Evolutionary conservation across 345 rosid species (phyloP), one percentile per base, ranked within the genome.

Genomic region (Rhizophora mangle): DNA sequence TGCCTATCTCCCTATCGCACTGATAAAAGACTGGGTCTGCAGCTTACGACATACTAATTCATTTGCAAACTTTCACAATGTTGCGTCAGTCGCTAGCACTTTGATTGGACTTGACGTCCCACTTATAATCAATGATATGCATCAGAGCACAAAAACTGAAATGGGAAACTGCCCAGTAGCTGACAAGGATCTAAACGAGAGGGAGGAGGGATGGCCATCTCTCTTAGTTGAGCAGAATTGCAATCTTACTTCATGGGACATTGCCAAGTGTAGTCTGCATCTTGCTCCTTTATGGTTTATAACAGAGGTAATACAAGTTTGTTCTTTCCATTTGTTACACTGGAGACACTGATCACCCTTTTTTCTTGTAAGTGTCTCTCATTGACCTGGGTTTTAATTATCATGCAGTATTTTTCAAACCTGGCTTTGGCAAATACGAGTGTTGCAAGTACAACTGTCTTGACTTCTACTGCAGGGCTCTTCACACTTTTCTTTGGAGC

Each of bases 251-350:
- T 74, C 84, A 21, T 72, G 82, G 85, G 88, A 71, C 49, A 71
- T 78, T 68, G 81, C 73, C 26, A 85, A 78, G 67, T 78, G 79
- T 62, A 72, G 93, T 52, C 80, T 86, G 19, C 84, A 69, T 76
- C 86, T 88, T 19, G 67, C 90, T 60, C 93, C 93, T n/a, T 21
- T 86, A 69, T 88, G 93, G 93, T 88, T 88, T 73, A 13, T 68
- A 11, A 80, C 90, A 18, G 90, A 88, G 89, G 93, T 86, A 67
- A 69, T 11, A 58, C 60, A 11, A 56, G 29, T 27, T 24, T 56
- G 30, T 15, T 43, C 5, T 43, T 43, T 43, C 13, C 1, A 43
- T 43, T 43, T 15, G 49, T 43, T 13, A 43, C 18, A 43, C 5
- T 11, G 49, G 49, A 3, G 49, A 43, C 49, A 13, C 49, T 43